Evolutionary conservation across 2,329 filamentous ascomycete genomes (phyloP).

Genomic region (Fusarium mexicanum): DNA sequence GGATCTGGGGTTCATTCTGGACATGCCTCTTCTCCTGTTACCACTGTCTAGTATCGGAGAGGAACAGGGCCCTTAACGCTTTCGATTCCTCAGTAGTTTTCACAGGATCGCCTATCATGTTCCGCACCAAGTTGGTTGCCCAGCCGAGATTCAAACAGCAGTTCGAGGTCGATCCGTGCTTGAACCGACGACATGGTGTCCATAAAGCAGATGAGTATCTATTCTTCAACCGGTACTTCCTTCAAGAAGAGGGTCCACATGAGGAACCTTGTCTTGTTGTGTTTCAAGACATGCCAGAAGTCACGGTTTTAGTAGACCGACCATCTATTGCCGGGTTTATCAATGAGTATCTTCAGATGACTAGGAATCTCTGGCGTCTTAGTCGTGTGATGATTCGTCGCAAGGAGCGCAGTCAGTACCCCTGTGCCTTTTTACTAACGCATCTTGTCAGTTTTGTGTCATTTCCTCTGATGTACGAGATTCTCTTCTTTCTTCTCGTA

Average conservation of each 20-base stretch:
- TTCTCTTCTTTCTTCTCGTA: background rate
- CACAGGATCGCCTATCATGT: conserved; percentile 6
- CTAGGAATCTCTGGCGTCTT: conserved; percentile 6
- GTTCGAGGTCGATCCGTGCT: conserved; percentile 23
- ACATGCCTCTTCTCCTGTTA: conserved; percentile 12
- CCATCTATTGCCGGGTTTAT: background rate
- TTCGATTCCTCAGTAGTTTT: conserved; percentile 18
- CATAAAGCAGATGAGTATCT: conserved; percentile 23
- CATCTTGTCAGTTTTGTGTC: conserved; percentile 11
- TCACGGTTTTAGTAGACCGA: background rate
- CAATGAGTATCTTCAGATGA: background rate
- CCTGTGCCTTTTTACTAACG: background rate
- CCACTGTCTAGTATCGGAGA: conserved; percentile 1
- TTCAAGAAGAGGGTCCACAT: background rate
- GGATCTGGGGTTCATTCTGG: background rate
- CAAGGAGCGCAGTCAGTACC: background rate
- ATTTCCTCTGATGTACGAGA: conserved; percentile 11
- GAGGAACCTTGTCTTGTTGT: background rate
- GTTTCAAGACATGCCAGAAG: conserved; percentile 9
- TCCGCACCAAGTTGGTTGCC: background rate
- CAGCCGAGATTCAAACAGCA: background rate
- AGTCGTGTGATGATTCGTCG: background rate
- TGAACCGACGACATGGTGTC: conserved; percentile 6
- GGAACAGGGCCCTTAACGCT: background rate
- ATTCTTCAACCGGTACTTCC: conserved; percentile 19